A percentile compares a stretch with the other conserved stretches of the same genome.
These are phyloP conservation scores for Ogataea chonburiensis DNA, from an alignment of 805 yeast genomes.

Conservation along the genomic window DNA sequence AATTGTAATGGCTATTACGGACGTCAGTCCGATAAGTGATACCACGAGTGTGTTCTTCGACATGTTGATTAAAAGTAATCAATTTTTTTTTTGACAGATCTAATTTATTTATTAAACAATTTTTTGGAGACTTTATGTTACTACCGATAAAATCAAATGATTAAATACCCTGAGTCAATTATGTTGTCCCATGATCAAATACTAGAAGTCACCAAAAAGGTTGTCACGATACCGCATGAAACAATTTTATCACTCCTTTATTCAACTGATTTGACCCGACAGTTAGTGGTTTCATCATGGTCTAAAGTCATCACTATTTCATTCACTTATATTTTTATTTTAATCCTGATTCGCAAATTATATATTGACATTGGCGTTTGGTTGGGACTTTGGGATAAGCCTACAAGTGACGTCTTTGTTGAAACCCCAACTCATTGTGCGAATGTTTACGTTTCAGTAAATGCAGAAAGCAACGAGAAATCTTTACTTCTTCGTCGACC, in stretches of 20 bases:
- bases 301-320: constrained; percentile 28
- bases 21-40: too few species aligned
- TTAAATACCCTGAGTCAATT: too few species aligned
- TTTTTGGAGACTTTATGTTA: too few species aligned
- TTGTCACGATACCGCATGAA: constrained; percentile 13
- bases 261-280: constrained; percentile 22
- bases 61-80: too few species aligned
- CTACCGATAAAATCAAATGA: too few species aligned
- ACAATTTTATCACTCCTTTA: constrained; percentile 14
- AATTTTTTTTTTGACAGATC: too few species aligned
- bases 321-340: constrained; percentile 26
- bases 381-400: constrained; percentile 29
- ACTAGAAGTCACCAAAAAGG: too few species aligned
- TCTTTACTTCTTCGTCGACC: constrained; percentile 33
- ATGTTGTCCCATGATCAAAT: too few species aligned
- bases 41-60: too few species aligned
- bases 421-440: constrained; percentile 80
- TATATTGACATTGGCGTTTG: constrained; percentile 25
- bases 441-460: constrained; percentile 58
- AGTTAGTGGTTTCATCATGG: constrained; percentile 22
- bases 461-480: constrained; percentile 29
- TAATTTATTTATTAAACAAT: too few species aligned
- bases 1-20: too few species aligned
- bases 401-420: constrained; percentile 55
- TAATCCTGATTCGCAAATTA: constrained; percentile 26